A percentile compares a stretch with the other conserved stretches of the same genome.
Conservation (phyloP, 305 asterid genomes). For the Ruellia speciosa region DNA sequence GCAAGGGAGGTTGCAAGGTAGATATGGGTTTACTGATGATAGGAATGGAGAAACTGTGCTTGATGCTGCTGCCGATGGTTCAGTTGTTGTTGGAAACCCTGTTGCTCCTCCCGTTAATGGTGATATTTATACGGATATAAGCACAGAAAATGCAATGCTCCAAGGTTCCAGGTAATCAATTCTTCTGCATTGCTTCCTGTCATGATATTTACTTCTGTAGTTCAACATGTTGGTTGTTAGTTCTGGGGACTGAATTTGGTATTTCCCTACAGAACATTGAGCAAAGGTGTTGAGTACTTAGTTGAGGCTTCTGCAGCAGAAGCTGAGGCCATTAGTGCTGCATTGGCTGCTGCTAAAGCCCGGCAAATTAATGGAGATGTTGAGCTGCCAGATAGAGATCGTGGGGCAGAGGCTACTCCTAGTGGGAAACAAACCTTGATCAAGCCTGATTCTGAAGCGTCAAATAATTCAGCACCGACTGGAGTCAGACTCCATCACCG, state of each 20-base stretch:
- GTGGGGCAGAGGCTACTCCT: constrained; percentile 96
- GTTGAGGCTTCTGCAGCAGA: constrained; percentile 99
- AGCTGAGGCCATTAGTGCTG: constrained; percentile 94
- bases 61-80: constrained; percentile 60
- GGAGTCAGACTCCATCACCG: constrained; percentile 99
- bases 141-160: constrained; percentile 83
- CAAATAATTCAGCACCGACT: constrained; percentile 65
- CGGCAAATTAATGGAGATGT: constrained; percentile 88
- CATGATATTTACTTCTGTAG: constrained; percentile 4
- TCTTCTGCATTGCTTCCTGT: constrained; percentile 16
- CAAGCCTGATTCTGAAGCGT: constrained; percentile 71
- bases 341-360: constrained; percentile 99
- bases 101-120: constrained; percentile 96
- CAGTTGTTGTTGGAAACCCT: constrained; percentile 88
- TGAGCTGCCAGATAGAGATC: constrained; percentile 89
- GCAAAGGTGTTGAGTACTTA: constrained; percentile 90
- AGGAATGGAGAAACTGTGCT: constrained; percentile 45
- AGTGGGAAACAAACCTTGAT: constrained; percentile 79
- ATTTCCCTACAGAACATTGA: constrained; percentile 49
- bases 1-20: constrained; percentile 59
- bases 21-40: constrained; percentile 65
- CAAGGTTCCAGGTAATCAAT: constrained; percentile 64
- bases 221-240: constrained; percentile 13
- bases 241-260: constrained; percentile 19
- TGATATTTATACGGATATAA: constrained; percentile 82